These are phyloP conservation scores for Ceratocystis diversiconidia DNA, from an alignment of 2,329 filamentous ascomycete species.

Conservation along the genomic window DNA sequence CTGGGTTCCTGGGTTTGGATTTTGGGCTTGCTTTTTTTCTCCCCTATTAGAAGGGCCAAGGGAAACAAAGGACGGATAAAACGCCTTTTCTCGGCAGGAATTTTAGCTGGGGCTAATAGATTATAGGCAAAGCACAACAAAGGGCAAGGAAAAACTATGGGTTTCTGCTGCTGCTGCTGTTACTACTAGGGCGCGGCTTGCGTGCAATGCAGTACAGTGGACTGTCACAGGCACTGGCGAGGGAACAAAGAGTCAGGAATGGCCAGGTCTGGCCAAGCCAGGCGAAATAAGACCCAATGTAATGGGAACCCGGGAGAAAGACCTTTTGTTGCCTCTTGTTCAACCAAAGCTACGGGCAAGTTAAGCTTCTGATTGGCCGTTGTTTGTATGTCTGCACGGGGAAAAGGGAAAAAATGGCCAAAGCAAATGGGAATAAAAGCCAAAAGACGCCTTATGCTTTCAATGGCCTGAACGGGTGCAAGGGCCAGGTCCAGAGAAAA, in stretches of 20 bases:
- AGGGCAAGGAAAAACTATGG: neutral
- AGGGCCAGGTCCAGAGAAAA: neutral
- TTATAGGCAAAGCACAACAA: neutral
- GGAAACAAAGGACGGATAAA: neutral
- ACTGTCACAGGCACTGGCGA: neutral
- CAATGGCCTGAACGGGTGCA: neutral
- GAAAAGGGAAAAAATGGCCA: neutral
- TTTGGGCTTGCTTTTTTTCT: neutral
- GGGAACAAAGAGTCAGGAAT: neutral
- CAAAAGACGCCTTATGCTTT: neutral
- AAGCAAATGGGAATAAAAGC: neutral
- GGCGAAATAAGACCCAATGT: neutral
- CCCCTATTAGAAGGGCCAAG: neutral
- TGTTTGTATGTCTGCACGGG: neutral
- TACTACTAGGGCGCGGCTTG: too few relatives aligned
- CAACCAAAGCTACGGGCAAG: neutral
- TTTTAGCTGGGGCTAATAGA: neutral
- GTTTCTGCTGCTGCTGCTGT: too few relatives aligned
- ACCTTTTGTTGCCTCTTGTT: neutral
- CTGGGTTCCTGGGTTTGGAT: slow-evolving; percentile 3
- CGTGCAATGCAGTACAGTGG: neutral
- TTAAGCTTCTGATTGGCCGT: neutral
- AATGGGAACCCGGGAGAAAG: neutral
- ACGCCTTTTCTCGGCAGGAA: neutral
- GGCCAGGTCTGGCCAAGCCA: neutral